Conservation (phyloP, 2,329 filamentous ascomycete genomes). For the Fusarium robinianum region DNA sequence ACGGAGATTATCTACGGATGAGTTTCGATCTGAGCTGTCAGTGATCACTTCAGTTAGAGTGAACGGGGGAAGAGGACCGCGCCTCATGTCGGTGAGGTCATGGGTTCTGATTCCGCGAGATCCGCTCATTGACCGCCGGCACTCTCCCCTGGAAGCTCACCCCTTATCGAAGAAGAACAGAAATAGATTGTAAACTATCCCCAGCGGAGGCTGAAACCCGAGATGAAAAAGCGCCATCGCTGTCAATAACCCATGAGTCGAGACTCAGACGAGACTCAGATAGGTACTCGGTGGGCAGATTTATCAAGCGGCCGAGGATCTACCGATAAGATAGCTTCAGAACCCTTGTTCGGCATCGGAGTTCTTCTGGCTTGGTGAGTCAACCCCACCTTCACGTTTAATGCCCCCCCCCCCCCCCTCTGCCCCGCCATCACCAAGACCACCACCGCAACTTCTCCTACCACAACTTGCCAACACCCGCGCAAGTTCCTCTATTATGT, state of each 20-base stretch:
- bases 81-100: too few relatives aligned
- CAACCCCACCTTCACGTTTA: slow-evolving; percentile 44
- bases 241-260: slow-evolving; percentile 5
- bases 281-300: slow-evolving; percentile 2
- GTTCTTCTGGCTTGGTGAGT: slow-evolving; percentile 39
- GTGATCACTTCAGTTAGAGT: too few relatives aligned
- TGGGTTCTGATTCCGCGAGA: too few relatives aligned
- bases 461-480: slow-evolving; percentile 29
- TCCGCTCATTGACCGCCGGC: too few relatives aligned
- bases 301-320: slow-evolving; percentile 2
- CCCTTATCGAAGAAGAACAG: neutral
- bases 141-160: too few relatives aligned
- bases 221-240: slow-evolving; percentile 3
- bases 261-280: too few relatives aligned
- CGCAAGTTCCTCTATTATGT: slow-evolving; percentile 40
- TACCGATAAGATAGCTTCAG: slow-evolving; percentile 10
- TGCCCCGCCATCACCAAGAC: slow-evolving; percentile 37
- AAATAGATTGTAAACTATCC: neutral
- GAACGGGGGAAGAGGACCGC: too few relatives aligned
- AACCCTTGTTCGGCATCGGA: too few relatives aligned
- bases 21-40: too few relatives aligned
- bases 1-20: too few relatives aligned
- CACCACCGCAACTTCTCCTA: slow-evolving; percentile 35
- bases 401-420: slow-evolving; percentile 40
- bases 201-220: neutral